Percentiles rank a stretch among this genome's conserved stretches.
These are phyloP conservation scores for Nicotiana undulata DNA, from an alignment of 257 asterid species.

Conservation along the genomic window DNA sequence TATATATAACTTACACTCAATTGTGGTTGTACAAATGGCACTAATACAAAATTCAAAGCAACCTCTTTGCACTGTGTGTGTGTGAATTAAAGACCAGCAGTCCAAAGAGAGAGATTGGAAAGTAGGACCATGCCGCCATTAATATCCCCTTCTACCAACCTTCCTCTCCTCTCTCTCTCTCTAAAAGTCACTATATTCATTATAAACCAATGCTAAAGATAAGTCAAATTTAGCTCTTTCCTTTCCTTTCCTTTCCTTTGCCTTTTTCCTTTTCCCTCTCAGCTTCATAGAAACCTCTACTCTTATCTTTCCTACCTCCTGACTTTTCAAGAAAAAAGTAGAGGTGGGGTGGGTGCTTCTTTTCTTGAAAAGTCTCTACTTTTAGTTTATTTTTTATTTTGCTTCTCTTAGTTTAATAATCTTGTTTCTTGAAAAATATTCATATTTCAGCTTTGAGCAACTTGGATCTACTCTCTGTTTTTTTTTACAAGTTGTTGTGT, in stretches of 20 bases:
- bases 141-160: conserved; percentile 13
- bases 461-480: conserved; percentile 5
- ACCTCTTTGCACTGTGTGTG: neutral
- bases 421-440: neutral
- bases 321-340: neutral
- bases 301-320: neutral
- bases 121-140: conserved; percentile 18
- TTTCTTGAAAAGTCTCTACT: neutral
- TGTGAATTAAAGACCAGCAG: conserved; percentile 11
- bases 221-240: conserved; percentile 5
- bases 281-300: neutral
- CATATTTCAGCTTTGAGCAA: neutral
- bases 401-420: no score
- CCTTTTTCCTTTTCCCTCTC: neutral
- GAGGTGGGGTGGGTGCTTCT: neutral
- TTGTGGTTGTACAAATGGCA: neutral
- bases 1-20: no score
- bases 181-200: neutral
- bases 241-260: no score
- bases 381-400: neutral
- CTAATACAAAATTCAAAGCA: neutral
- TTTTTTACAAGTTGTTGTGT: neutral
- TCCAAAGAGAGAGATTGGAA: neutral
- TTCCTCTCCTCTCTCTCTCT: conserved; percentile 4
- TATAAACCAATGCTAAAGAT: neutral